phyloP scores from a whole-genome alignment of 2,329 filamentous ascomycete genomes.

The Ophiosphaerella korrae region DNA sequence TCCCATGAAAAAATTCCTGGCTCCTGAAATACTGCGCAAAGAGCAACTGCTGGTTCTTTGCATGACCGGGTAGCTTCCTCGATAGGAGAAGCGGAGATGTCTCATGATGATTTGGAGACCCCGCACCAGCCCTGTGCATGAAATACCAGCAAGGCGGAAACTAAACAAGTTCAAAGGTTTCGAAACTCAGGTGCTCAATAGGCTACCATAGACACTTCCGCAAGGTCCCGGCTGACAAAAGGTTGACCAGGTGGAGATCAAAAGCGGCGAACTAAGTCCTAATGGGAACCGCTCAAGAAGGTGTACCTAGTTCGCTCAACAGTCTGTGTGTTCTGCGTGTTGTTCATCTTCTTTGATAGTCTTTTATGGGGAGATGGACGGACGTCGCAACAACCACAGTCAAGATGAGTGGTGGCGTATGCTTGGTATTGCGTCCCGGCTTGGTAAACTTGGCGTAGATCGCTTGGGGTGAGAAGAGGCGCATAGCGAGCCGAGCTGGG shows the following conservation, averaged over 20 bases:
- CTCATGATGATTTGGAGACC: slow-evolving; percentile 19
- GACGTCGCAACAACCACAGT: slow-evolving; percentile 18
- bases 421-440: slow-evolving; percentile 24
- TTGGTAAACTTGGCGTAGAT: slow-evolving; percentile 29
- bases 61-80: no score
- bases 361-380: not conserved
- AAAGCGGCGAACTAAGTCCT: not conserved
- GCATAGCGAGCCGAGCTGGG: not conserved
- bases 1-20: no score
- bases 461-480: slow-evolving; percentile 4
- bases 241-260: not conserved
- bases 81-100: slow-evolving; percentile 6
- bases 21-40: no score
- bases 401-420: slow-evolving; percentile 22
- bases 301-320: no score
- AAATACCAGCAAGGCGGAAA: slow-evolving; percentile 11
- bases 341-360: not conserved
- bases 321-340: not conserved
- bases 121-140: slow-evolving; percentile 26
- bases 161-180: not conserved
- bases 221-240: not conserved
- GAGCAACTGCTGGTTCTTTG: no score
- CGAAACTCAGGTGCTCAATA: not conserved
- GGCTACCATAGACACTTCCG: not conserved
- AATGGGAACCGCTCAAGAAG: not conserved